phyloP scores from a whole-genome alignment of 805 yeast genomes.

The Candida insectorum region DNA sequence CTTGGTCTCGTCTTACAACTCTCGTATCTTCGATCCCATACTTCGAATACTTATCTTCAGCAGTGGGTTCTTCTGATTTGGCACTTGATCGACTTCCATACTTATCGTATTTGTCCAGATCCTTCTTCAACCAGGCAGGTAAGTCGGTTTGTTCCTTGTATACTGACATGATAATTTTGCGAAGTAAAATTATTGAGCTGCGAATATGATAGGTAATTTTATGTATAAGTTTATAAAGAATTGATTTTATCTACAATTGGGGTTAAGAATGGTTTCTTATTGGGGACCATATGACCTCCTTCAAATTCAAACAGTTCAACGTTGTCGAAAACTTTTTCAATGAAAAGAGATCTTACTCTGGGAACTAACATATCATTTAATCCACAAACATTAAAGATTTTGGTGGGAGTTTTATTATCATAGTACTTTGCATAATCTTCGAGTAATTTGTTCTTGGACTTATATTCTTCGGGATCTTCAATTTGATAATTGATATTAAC shows the following conservation, averaged over 20 bases:
- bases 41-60: slow-evolving; percentile 17
- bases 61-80: background rate
- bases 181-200: background rate
- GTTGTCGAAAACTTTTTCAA: slow-evolving; percentile 18
- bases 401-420: slow-evolving; percentile 17
- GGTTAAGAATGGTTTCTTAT: slow-evolving; percentile 15
- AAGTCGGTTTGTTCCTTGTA: slow-evolving; percentile 16
- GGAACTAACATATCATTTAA: slow-evolving; percentile 31
- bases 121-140: slow-evolving; percentile 40
- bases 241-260: slow-evolving; percentile 16
- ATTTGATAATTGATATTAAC: slow-evolving; percentile 15
- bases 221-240: background rate
- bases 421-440: slow-evolving; percentile 19
- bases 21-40: slow-evolving; percentile 10
- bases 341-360: slow-evolving; percentile 23
- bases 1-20: slow-evolving; percentile 3
- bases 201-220: too few species aligned
- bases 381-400: slow-evolving; percentile 28
- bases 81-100: slow-evolving; percentile 25
- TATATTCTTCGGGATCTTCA: slow-evolving; percentile 22
- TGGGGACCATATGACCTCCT: slow-evolving; percentile 38
- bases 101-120: slow-evolving; percentile 34
- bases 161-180: slow-evolving; percentile 9
- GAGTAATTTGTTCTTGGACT: slow-evolving; percentile 15
- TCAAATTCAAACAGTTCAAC: slow-evolving; percentile 23